Percentiles rank a stretch among this genome's conserved stretches.
Conservation (phyloP, 2,329 filamentous ascomycete genomes). For the Nemania bipapillata region DNA sequence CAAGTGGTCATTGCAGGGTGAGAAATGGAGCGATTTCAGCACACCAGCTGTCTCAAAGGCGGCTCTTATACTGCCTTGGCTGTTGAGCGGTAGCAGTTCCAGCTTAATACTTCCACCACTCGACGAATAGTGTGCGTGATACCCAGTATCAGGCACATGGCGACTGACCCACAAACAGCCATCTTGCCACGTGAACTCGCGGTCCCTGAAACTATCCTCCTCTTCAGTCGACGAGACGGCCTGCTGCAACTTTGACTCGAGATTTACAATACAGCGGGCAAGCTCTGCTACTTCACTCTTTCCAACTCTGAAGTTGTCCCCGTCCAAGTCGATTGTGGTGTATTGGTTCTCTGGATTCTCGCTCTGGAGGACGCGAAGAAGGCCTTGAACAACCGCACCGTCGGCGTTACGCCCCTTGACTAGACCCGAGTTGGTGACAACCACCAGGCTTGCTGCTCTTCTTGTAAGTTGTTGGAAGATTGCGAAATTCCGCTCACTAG, state of each 20-base stretch:
- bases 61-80: constrained; percentile 42
- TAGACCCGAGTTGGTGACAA: constrained; percentile 39
- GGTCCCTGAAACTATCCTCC: constrained; percentile 36
- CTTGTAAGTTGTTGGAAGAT: constrained; percentile 37
- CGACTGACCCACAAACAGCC: constrained; percentile 50
- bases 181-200: constrained; percentile 48
- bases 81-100: constrained; percentile 22
- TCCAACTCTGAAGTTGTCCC: constrained; percentile 23
- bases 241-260: constrained; percentile 21
- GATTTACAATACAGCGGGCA: constrained; percentile 35
- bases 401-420: constrained; percentile 42
- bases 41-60: constrained; percentile 48
- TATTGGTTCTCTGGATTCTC: constrained; percentile 44
- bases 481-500: constrained; percentile 18
- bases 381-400: constrained; percentile 42
- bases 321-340: constrained; percentile 43
- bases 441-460: constrained; percentile 30
- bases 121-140: background rate
- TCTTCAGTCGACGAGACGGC: background rate
- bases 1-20: constrained; percentile 39
- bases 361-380: constrained; percentile 43
- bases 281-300: constrained; percentile 21
- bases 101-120: background rate
- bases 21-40: constrained; percentile 47
- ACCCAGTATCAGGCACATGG: constrained; percentile 34